Conservation (phyloP, 2,329 filamentous ascomycete genomes). For the Aspergillus texensis region DNA sequence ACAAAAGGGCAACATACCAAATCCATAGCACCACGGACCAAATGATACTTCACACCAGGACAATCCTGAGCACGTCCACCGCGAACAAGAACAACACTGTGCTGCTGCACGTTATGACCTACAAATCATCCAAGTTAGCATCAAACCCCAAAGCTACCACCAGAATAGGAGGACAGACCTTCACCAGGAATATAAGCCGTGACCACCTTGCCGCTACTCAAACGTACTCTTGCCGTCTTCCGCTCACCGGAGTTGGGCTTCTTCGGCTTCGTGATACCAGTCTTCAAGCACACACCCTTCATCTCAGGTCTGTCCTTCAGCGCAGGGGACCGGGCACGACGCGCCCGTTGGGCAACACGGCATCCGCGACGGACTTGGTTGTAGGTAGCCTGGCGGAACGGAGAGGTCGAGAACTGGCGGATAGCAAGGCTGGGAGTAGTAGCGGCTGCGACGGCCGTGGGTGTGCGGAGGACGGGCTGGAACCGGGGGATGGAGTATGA, state of each 20-base stretch:
- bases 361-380: slow-evolving; percentile 78
- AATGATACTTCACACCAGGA: slow-evolving; percentile 94
- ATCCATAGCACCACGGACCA: slow-evolving; percentile 89
- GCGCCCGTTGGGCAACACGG: slow-evolving; percentile 75
- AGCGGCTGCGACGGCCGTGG: slow-evolving; percentile 25
- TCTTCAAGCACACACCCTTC: slow-evolving; percentile 95
- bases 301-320: slow-evolving; percentile 75
- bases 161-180: slow-evolving; percentile 51
- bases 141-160: not conserved
- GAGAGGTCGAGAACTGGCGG: slow-evolving; percentile 61
- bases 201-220: slow-evolving; percentile 83
- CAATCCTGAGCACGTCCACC: slow-evolving; percentile 95
- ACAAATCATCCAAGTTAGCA: slow-evolving; percentile 16
- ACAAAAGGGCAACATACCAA: slow-evolving; percentile 65
- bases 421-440: slow-evolving; percentile 21
- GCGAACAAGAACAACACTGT: slow-evolving; percentile 94
- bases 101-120: slow-evolving; percentile 98
- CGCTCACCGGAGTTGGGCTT: slow-evolving; percentile 98
- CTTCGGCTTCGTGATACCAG: slow-evolving; percentile 92
- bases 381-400: slow-evolving; percentile 63
- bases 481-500: slow-evolving; percentile 23
- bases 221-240: slow-evolving; percentile 88
- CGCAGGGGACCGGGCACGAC: slow-evolving; percentile 86
- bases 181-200: slow-evolving; percentile 96
- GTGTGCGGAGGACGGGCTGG: slow-evolving; percentile 35